Evolutionary conservation across 768 basidiomycete genomes (phyloP).

Genomic region (Myochromella boudieri): DNA sequence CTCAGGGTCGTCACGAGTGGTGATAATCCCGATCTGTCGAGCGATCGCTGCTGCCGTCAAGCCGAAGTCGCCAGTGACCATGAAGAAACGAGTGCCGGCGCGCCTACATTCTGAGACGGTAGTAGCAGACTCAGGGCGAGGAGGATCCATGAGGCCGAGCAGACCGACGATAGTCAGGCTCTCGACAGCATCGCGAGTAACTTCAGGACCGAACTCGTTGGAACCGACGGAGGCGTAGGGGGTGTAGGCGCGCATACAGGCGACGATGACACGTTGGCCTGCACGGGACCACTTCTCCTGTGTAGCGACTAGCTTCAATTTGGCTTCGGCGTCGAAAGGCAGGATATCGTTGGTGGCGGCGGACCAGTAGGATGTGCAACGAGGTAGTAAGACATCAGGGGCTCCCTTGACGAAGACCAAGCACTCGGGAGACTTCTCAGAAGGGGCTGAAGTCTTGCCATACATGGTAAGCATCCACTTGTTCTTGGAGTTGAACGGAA

Average conservation of each 20-base stretch:
- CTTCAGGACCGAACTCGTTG: conserved; percentile 30
- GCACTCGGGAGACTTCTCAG: conserved; percentile 11
- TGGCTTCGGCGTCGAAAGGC: conserved; percentile 25
- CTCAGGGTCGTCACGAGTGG: conserved; percentile 27
- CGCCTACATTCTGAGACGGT: conserved; percentile 45
- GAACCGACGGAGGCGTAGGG: conserved; percentile 20
- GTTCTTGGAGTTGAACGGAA: conserved; percentile 50
- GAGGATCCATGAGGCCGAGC: conserved; percentile 56
- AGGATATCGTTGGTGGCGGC: conserved; percentile 21
- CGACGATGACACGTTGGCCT: conserved; percentile 54
- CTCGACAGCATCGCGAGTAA: conserved; percentile 34
- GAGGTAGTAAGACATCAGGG: conserved; percentile 50
- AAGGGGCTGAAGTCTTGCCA: background rate
- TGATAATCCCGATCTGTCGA: conserved; percentile 41
- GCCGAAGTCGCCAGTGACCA: conserved; percentile 59
- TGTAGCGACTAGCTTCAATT: conserved; percentile 18
- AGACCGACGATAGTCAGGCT: conserved; percentile 50
- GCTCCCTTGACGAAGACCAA: conserved; percentile 58
- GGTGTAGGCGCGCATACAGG: conserved; percentile 32
- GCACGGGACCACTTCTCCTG: conserved; percentile 44
- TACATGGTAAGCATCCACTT: conserved; percentile 59
- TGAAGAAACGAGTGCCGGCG: conserved; percentile 54
- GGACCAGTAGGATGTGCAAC: conserved; percentile 28
- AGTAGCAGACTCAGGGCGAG: conserved; percentile 45
- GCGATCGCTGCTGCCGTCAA: conserved; percentile 54